Evolutionary conservation across 2,329 filamentous ascomycete species (phyloP).

Genomic region (Cordyceps militaris): DNA sequence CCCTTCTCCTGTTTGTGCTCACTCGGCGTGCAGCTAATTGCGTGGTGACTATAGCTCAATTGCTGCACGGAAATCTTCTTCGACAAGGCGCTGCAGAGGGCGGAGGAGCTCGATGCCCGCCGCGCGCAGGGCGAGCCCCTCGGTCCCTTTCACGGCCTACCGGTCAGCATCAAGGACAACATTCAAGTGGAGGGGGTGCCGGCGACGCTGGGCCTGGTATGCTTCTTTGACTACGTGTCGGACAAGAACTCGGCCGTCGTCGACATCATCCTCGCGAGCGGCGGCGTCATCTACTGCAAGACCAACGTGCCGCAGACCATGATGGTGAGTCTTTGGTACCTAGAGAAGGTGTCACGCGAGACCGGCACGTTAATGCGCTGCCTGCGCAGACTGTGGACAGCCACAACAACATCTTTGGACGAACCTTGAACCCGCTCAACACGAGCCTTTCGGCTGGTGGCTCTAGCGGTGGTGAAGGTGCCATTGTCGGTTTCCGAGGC

Average conservation of each 20-base stretch:
- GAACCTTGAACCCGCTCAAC: slow-evolving; percentile 52
- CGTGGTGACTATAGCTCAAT: slow-evolving; percentile 17
- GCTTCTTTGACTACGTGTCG: slow-evolving; percentile 19
- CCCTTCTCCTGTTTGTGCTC: neutral
- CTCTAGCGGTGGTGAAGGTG: slow-evolving; percentile 55
- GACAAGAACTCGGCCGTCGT: slow-evolving; percentile 20
- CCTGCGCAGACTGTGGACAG: slow-evolving; percentile 20
- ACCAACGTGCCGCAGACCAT: slow-evolving; percentile 7
- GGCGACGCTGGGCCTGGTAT: slow-evolving; percentile 21
- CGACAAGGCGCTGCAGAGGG: slow-evolving; percentile 20
- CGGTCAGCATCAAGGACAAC: slow-evolving; percentile 23
- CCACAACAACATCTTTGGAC: slow-evolving; percentile 47
- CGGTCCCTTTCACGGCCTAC: slow-evolving; percentile 18
- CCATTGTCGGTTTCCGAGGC: slow-evolving; percentile 48
- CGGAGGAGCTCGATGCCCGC: slow-evolving; percentile 16
- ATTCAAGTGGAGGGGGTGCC: slow-evolving; percentile 18
- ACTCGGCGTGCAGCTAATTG: neutral
- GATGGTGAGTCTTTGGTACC: neutral
- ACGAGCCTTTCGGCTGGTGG: slow-evolving; percentile 51
- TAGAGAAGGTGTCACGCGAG: no score
- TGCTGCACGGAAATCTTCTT: slow-evolving; percentile 42
- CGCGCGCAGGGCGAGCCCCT: slow-evolving; percentile 10
- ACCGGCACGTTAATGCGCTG: neutral
- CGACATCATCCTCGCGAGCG: slow-evolving; percentile 19
- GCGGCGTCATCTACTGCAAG: slow-evolving; percentile 24